Evolutionary conservation across 2,329 filamentous ascomycete species (phyloP).

Genomic region (Fusarium fracticaudum): DNA sequence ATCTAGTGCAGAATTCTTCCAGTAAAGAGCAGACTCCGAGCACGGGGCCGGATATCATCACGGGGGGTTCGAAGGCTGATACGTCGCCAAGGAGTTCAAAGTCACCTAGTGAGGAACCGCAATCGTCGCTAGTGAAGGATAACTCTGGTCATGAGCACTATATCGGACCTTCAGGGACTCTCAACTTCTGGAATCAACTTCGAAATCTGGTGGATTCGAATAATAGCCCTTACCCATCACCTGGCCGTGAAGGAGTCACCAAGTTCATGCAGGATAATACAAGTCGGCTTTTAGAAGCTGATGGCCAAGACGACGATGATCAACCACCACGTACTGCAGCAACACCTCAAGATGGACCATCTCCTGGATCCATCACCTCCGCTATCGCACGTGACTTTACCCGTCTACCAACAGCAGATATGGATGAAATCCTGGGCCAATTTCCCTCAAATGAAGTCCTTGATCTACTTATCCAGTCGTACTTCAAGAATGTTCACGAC

Average conservation of each 20-base stretch:
- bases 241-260: neutral
- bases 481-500: slow-evolving; percentile 49
- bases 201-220: slow-evolving; percentile 45
- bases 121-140: slow-evolving; percentile 45
- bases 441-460: slow-evolving; percentile 42
- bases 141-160: slow-evolving; percentile 50
- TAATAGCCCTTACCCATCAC: neutral
- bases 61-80: neutral
- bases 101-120: slow-evolving; percentile 31
- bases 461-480: slow-evolving; percentile 47
- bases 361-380: slow-evolving; percentile 42
- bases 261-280: slow-evolving; percentile 34
- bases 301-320: slow-evolving; percentile 22
- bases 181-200: slow-evolving; percentile 50
- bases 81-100: slow-evolving; percentile 13
- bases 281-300: slow-evolving; percentile 26
- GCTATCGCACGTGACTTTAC: slow-evolving; percentile 44
- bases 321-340: neutral
- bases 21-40: neutral
- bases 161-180: slow-evolving; percentile 50
- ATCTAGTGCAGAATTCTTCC: slow-evolving; percentile 12
- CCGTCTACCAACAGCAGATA: slow-evolving; percentile 35
- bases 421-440: slow-evolving; percentile 43
- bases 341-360: slow-evolving; percentile 29
- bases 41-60: neutral